Conservation (phyloP, 768 basidiomycete genomes). For the Boletellus emodensis region DNA sequence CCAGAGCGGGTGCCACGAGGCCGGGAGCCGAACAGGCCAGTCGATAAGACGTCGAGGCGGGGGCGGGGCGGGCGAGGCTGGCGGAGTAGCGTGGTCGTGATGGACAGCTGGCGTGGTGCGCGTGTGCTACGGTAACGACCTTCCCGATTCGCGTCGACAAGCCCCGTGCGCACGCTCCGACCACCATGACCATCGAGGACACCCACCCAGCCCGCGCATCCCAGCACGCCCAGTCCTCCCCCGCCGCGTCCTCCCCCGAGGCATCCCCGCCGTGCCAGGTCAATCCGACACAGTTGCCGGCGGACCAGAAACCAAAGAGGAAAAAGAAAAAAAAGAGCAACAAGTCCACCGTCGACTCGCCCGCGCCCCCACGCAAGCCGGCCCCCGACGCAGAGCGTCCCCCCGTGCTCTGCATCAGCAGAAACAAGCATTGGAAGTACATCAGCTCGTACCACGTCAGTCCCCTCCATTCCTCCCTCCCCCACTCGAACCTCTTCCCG, state of each 20-base stretch:
- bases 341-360: constrained; percentile 24
- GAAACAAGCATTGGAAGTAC: constrained; percentile 93
- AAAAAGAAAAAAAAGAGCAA: constrained; percentile 57
- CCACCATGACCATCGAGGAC: constrained; percentile 6
- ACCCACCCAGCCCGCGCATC: background rate
- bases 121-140: constrained; percentile 10
- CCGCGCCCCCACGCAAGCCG: constrained; percentile 18
- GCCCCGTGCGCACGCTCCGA: too few species aligned
- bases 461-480: constrained; percentile 15
- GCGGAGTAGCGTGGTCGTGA: too few species aligned
- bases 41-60: too few species aligned
- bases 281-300: constrained; percentile 13
- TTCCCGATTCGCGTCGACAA: constrained; percentile 7
- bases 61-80: too few species aligned
- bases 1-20: too few species aligned
- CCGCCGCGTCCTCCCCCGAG: background rate
- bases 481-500: background rate
- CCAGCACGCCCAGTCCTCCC: background rate
- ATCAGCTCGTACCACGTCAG: constrained; percentile 88
- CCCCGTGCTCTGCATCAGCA: constrained; percentile 77
- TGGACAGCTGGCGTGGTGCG: too few species aligned
- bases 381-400: constrained; percentile 46
- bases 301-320: constrained; percentile 57
- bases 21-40: too few species aligned
- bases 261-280: constrained; percentile 15